Conservation (phyloP, 306 rosid species). For the Gillenia trifoliata region DNA sequence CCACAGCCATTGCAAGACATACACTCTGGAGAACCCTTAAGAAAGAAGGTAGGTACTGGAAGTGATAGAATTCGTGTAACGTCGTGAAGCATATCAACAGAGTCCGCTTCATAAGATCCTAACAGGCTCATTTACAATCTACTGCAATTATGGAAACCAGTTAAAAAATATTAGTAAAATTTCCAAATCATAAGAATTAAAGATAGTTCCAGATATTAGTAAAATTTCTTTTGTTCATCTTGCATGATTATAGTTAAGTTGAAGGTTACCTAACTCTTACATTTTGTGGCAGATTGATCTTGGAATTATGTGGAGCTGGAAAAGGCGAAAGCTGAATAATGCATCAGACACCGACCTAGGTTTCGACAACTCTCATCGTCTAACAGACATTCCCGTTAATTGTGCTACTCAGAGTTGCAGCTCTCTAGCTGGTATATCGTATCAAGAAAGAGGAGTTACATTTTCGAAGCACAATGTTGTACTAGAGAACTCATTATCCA, state of each 20-base stretch:
- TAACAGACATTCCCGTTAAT: not conserved
- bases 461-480: not conserved
- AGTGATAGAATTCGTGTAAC: not conserved
- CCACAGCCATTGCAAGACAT: conserved; percentile 22
- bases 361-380: not conserved
- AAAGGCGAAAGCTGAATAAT: conserved; percentile 22
- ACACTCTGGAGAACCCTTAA: not conserved
- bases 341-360: not conserved
- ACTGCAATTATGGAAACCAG: not conserved
- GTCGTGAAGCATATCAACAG: not conserved
- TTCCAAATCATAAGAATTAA: not conserved
- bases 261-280: not conserved
- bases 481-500: not conserved
- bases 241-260: not conserved
- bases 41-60: conserved; percentile 36
- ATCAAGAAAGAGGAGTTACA: conserved; percentile 8
- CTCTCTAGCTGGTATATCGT: conserved; percentile 3
- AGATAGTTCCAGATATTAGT: not conserved
- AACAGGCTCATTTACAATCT: not conserved
- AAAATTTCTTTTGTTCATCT: not conserved
- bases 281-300: conserved; percentile 25
- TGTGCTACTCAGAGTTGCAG: conserved; percentile 18
- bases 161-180: not conserved
- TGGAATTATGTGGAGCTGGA: conserved; percentile 37
- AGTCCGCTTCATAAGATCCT: no score